phyloP scores from a whole-genome alignment of 2,329 filamentous ascomycete genomes.

The Onygenales sp. region DNA sequence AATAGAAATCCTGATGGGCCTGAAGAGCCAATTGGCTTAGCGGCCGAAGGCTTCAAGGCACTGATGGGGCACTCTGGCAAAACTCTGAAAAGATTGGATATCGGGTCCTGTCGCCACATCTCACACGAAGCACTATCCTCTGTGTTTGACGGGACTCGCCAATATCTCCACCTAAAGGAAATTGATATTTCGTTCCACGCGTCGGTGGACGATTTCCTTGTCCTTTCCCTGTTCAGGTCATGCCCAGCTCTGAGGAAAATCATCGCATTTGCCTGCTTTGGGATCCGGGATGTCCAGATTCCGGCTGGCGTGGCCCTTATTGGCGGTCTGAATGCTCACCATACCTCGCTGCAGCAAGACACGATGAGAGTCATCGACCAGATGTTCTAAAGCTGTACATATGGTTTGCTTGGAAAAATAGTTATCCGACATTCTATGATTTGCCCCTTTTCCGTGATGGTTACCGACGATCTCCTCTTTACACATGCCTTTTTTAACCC shows the following conservation, averaged over 20 bases:
- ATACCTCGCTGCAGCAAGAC: not conserved
- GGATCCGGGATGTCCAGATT: constrained; percentile 46
- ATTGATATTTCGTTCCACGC: constrained; percentile 65
- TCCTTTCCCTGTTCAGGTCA: constrained; percentile 34
- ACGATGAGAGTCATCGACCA: not conserved
- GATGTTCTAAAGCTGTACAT: not conserved
- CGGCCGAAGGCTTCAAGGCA: constrained; percentile 63
- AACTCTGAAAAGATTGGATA: constrained; percentile 57
- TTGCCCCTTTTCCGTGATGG: no score
- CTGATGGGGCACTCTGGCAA: constrained; percentile 75
- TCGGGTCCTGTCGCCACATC: constrained; percentile 82
- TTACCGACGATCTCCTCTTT: no score
- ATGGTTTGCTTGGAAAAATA: not conserved
- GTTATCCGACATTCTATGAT: no score
- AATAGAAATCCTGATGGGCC: constrained; percentile 56
- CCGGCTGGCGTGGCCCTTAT: constrained; percentile 51
- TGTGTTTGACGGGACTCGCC: constrained; percentile 49
- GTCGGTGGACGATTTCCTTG: constrained; percentile 35
- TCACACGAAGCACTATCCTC: constrained; percentile 60
- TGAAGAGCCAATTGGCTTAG: constrained; percentile 59
- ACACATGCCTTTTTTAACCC: no score
- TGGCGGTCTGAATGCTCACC: constrained; percentile 48
- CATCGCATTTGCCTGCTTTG: constrained; percentile 55
- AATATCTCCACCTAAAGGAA: constrained; percentile 50
- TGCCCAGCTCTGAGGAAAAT: constrained; percentile 44